Conservation (phyloP, 768 basidiomycete species). For the Dacryopinax spathularia region DNA sequence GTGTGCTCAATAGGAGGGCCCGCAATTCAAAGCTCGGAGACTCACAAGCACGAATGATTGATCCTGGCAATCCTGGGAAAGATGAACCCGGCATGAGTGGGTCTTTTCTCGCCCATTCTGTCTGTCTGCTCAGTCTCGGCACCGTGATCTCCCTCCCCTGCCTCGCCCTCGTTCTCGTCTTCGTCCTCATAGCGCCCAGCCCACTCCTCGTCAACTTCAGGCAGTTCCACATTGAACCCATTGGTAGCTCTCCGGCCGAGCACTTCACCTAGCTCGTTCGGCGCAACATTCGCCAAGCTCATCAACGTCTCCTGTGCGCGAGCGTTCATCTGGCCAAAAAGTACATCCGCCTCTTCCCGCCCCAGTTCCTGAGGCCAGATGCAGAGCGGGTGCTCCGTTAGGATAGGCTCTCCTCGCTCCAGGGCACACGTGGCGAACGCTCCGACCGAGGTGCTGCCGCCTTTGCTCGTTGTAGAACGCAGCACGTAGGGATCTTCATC, state of each 20-base stretch:
- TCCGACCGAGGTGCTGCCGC: background rate
- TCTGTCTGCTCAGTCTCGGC: too few species aligned
- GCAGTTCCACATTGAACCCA: background rate
- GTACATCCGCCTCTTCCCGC: background rate
- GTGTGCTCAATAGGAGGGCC: background rate
- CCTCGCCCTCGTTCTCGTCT: too few species aligned
- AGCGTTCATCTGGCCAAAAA: background rate
- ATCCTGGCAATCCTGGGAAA: background rate
- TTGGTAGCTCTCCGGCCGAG: background rate
- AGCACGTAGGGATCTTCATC: background rate
- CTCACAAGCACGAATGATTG: background rate
- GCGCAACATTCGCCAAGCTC: background rate
- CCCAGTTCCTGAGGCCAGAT: background rate
- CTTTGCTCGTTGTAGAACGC: background rate
- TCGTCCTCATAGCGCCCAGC: background rate
- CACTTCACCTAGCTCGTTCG: background rate
- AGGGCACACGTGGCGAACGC: background rate
- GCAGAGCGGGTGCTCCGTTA: background rate
- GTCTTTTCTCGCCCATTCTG: background rate
- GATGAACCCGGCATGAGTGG: background rate
- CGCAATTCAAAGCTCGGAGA: background rate
- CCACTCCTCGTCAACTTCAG: background rate
- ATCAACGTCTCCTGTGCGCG: background rate
- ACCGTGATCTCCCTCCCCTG: too few species aligned
- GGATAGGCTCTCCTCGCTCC: background rate